A percentile compares a stretch with the other conserved stretches of the same genome.
Conservation (phyloP, 768 basidiomycete species). For the Tephrocybe sp. region DNA sequence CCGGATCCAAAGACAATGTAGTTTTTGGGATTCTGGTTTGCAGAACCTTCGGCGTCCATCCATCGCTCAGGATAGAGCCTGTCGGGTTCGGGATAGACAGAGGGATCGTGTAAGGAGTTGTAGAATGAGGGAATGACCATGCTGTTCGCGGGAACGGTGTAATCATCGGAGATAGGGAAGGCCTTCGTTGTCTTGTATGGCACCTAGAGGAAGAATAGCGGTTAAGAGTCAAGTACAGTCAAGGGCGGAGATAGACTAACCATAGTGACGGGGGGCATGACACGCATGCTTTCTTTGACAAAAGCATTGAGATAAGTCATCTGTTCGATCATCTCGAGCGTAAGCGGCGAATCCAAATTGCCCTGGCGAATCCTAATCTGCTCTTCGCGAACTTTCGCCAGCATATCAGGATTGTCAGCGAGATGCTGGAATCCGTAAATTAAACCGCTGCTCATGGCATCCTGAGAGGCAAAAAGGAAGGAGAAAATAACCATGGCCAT, state of each 20-base stretch:
- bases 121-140: conserved; percentile 97
- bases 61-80: conserved; percentile 86
- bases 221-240: not conserved
- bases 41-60: conserved; percentile 77
- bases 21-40: conserved; percentile 87
- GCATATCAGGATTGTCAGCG: conserved; percentile 85
- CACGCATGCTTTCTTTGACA: conserved; percentile 89
- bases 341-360: conserved; percentile 72
- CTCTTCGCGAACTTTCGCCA: conserved; percentile 88
- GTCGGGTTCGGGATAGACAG: conserved; percentile 86
- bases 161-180: conserved; percentile 90
- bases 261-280: conserved; percentile 96
- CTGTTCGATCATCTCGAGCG: conserved; percentile 84
- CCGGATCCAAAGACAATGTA: conserved; percentile 95
- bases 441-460: conserved; percentile 96
- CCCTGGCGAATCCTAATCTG: conserved; percentile 81
- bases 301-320: conserved; percentile 93
- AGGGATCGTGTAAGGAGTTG: conserved; percentile 88
- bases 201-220: conserved; percentile 49
- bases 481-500: conserved; percentile 97
- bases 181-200: conserved; percentile 89
- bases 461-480: conserved; percentile 95
- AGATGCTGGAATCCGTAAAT: conserved; percentile 97
- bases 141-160: conserved; percentile 86
- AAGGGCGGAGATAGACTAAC: conserved; percentile 37